Evolutionary conservation across 2,329 filamentous ascomycete species (phyloP).

Genomic region (Botrytis galanthina): DNA sequence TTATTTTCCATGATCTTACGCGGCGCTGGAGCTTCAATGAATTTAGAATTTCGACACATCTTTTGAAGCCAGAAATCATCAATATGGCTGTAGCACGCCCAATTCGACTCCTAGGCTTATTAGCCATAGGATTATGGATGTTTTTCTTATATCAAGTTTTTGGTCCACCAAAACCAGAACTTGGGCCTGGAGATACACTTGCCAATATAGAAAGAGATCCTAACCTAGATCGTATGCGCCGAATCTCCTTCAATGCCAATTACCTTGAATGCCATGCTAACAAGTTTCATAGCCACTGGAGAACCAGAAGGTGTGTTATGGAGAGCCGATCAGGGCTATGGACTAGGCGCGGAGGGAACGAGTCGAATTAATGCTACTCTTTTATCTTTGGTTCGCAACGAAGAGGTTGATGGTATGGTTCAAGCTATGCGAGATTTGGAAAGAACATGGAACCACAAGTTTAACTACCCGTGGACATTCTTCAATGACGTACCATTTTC

Average conservation of each 20-base stretch:
- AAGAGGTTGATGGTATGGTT: conserved; percentile 80
- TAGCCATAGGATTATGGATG: conserved; percentile 69
- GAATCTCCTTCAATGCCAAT: neutral
- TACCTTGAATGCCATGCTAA: conserved; percentile 19
- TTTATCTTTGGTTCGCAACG: conserved; percentile 86
- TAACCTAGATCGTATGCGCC: conserved; percentile 74
- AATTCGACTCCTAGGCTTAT: conserved; percentile 73
- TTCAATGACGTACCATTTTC: conserved; percentile 96
- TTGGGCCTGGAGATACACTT: conserved; percentile 45
- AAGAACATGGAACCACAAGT: conserved; percentile 94
- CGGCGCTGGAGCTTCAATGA: conserved; percentile 17
- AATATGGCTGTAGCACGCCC: conserved; percentile 83
- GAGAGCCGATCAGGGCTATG: conserved; percentile 74
- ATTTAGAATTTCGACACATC: conserved; percentile 18
- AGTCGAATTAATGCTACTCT: conserved; percentile 92
- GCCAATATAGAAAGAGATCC: conserved; percentile 74
- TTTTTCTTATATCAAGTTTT: conserved; percentile 78
- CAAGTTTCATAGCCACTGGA: conserved; percentile 60
- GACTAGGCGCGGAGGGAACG: conserved; percentile 69
- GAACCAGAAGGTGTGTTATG: conserved; percentile 78
- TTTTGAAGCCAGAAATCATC: conserved; percentile 28
- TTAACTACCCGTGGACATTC: conserved; percentile 99
- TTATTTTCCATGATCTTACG: conserved; percentile 21
- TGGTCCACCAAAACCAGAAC: conserved; percentile 50
- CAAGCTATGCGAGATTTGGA: conserved; percentile 89